Evolutionary conservation across 192 early-diverging fungal species (phyloP).

Genomic region (Rhizoclosmatium globosum): DNA sequence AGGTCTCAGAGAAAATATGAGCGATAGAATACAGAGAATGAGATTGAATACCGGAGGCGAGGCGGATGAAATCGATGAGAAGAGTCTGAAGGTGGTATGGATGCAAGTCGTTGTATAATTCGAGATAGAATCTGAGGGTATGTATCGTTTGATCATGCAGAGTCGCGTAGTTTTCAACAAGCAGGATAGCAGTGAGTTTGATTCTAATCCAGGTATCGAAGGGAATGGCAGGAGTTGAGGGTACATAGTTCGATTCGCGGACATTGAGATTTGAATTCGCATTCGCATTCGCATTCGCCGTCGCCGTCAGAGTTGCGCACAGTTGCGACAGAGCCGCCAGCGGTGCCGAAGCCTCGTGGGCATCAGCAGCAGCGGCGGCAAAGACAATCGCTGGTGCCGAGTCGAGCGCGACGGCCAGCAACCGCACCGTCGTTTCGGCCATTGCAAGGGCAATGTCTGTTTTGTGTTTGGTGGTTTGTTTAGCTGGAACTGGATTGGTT

Average conservation of each 20-base stretch:
- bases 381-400: slow-evolving; percentile 27
- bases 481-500: neutral
- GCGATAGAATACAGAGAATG: neutral
- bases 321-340: slow-evolving; percentile 31
- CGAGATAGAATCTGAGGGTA: slow-evolving; percentile 1
- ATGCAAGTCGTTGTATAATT: neutral
- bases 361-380: neutral
- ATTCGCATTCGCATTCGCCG: neutral
- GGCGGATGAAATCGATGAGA: too few relatives aligned
- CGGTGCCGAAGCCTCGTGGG: neutral
- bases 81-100: too few relatives aligned
- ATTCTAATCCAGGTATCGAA: slow-evolving; percentile 13
- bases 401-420: slow-evolving; percentile 20
- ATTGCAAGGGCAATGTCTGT: neutral
- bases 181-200: neutral
- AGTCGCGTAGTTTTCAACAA: neutral
- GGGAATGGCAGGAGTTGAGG: neutral
- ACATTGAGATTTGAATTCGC: neutral
- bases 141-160: neutral
- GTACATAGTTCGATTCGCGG: neutral
- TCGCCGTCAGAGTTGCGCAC: slow-evolving; percentile 11
- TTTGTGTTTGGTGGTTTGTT: neutral
- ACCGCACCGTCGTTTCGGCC: slow-evolving; percentile 18
- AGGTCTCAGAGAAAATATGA: neutral
- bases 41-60: too few relatives aligned